phyloP scores from a whole-genome alignment of 1,139 yeast species.

The Geotrichum citri-aurantii region DNA sequence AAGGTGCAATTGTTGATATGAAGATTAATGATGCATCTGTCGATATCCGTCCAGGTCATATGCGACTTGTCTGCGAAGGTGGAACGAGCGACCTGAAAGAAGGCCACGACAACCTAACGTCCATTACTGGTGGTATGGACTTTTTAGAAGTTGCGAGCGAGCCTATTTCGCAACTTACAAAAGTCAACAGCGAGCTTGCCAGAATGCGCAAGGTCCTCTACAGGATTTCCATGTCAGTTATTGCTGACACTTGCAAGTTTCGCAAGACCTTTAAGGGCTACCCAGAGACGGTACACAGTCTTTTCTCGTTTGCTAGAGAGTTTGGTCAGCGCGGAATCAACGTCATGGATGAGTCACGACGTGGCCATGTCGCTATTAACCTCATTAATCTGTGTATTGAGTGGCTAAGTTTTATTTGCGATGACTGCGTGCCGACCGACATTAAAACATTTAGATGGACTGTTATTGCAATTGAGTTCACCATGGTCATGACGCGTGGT shows the following conservation, averaged over 20 bases:
- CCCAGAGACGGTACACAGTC: slow-evolving; percentile 71
- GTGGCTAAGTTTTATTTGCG: slow-evolving; percentile 90
- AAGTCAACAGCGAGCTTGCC: slow-evolving; percentile 68
- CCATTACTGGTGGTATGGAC: slow-evolving; percentile 33
- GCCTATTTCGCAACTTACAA: slow-evolving; percentile 63
- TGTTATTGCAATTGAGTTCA: slow-evolving; percentile 89
- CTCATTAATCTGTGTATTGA: slow-evolving; percentile 73
- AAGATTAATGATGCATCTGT: slow-evolving; percentile 36
- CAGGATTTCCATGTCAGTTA: slow-evolving; percentile 59
- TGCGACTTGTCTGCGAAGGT: slow-evolving; percentile 64
- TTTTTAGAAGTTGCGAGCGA: slow-evolving; percentile 49
- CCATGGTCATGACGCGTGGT: slow-evolving; percentile 91
- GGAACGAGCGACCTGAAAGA: slow-evolving; percentile 45
- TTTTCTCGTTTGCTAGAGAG: slow-evolving; percentile 78
- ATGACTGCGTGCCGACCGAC: slow-evolving; percentile 91
- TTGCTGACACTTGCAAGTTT: slow-evolving; percentile 57
- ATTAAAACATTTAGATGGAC: slow-evolving; percentile 92
- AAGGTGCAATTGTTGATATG: slow-evolving; percentile 65
- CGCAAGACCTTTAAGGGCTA: slow-evolving; percentile 39
- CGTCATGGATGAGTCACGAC: slow-evolving; percentile 57
- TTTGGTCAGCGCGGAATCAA: slow-evolving; percentile 69
- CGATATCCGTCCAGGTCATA: slow-evolving; percentile 58
- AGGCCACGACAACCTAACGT: slow-evolving; percentile 39
- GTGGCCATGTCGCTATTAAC: slow-evolving; percentile 64
- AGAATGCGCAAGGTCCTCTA: slow-evolving; percentile 63